A percentile compares a stretch with the other conserved stretches of the same genome.
Evolutionary conservation across 371 early-diverging fungal species (phyloP).

Genomic region (Conidiobolus incongruus): DNA sequence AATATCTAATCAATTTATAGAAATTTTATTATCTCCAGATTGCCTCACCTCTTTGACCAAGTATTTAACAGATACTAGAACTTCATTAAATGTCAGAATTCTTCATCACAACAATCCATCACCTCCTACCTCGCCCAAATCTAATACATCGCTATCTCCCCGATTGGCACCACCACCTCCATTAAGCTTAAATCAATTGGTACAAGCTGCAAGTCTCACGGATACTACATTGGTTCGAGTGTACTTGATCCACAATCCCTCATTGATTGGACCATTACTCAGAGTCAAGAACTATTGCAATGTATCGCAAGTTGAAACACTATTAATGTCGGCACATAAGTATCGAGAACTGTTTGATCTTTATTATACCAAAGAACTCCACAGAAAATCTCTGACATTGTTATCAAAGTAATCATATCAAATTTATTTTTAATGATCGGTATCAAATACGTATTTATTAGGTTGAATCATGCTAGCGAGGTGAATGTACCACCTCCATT

Average conservation of each 20-base stretch:
- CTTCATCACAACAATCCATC: no score
- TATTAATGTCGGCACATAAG: conserved; percentile 44
- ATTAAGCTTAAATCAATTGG: no score
- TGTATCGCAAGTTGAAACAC: conserved; percentile 49
- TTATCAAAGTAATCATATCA: conserved; percentile 24
- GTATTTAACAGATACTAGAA: conserved; percentile 45
- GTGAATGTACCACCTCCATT: conserved; percentile 11
- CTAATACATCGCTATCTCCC: no score
- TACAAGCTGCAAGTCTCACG: conserved; percentile 24
- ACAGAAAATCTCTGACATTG: conserved; percentile 63
- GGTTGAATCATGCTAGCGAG: no score
- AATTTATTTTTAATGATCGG: no score
- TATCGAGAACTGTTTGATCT: conserved; percentile 71
- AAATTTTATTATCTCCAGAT: no score
- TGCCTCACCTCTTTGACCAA: no score
- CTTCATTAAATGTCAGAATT: no score
- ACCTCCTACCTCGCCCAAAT: no score
- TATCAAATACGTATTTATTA: no score
- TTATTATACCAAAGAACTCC: conserved; percentile 69
- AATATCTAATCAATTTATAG: no score
- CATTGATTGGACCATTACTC: conserved; percentile 65
- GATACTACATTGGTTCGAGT: conserved; percentile 77
- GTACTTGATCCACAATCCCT: conserved; percentile 50
- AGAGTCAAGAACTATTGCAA: conserved; percentile 75
- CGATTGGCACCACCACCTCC: no score